Evolutionary conservation across 2,329 filamentous ascomycete species (phyloP).

Genomic region (Scedosporium boydii): DNA sequence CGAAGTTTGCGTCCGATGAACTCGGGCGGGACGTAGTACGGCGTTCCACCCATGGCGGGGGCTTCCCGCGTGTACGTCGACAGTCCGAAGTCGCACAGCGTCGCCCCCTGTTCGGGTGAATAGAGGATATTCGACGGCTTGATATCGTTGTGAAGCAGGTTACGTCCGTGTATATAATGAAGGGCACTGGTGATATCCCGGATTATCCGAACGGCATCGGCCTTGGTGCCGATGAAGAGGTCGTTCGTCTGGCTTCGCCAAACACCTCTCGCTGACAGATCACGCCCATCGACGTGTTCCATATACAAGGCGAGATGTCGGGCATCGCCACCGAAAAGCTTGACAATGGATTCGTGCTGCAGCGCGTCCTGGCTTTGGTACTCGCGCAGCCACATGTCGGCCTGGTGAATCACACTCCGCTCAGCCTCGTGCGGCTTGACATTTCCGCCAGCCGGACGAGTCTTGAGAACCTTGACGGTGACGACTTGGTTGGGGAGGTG

Average conservation of each 20-base stretch:
- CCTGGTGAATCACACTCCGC: conserved; percentile 47
- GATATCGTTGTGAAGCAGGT: conserved; percentile 51
- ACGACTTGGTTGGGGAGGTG: conserved; percentile 42
- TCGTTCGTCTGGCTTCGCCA: conserved; percentile 40
- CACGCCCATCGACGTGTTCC: conserved; percentile 49
- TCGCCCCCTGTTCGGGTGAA: conserved; percentile 46
- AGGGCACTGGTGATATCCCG: conserved; percentile 44
- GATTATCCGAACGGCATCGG: conserved; percentile 42
- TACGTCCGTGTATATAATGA: conserved; percentile 44
- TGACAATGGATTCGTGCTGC: conserved; percentile 47
- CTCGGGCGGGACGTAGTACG: conserved; percentile 53
- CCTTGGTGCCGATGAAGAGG: conserved; percentile 37
- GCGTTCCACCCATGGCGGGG: conserved; percentile 44
- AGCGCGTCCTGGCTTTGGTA: conserved; percentile 17
- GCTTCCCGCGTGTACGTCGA: conserved; percentile 37
- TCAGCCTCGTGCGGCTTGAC: conserved; percentile 40
- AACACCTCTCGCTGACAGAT: conserved; percentile 36
- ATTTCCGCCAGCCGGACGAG: conserved; percentile 28
- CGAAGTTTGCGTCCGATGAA: conserved; percentile 46
- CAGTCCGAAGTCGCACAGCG: conserved; percentile 52
- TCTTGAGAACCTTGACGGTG: conserved; percentile 53
- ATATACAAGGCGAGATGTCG: conserved; percentile 51
- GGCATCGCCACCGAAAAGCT: conserved; percentile 49
- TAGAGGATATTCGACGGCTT: conserved; percentile 54
- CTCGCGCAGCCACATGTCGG: conserved; percentile 39